phyloP scores from a whole-genome alignment of 768 basidiomycete species.

The Candolleomyces efflorescens region DNA sequence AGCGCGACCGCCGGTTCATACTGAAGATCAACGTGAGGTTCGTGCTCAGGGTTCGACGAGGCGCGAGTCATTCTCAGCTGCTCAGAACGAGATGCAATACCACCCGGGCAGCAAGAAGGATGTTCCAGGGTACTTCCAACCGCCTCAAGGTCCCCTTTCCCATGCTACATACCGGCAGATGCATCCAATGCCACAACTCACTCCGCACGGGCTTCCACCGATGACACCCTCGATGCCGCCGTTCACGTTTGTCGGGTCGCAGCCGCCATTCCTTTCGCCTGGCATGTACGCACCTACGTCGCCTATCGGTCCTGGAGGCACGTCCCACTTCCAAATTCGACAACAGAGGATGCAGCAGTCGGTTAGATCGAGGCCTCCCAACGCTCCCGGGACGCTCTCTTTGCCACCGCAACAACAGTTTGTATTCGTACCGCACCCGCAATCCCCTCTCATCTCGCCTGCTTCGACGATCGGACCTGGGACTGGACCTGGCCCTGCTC shows the following conservation, averaged over 20 bases:
- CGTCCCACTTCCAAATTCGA: not conserved
- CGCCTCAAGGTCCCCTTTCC: not conserved
- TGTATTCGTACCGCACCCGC: slow-evolving; percentile 12
- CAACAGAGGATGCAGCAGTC: not conserved
- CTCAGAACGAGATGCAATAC: not conserved
- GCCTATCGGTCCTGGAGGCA: not conserved
- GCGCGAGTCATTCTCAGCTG: not conserved
- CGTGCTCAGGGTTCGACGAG: not conserved
- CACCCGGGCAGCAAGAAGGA: not conserved
- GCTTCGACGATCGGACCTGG: slow-evolving; percentile 1
- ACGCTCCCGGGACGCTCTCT: slow-evolving; percentile 7
- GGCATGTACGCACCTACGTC: not conserved
- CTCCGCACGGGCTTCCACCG: slow-evolving; percentile 80
- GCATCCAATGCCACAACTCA: slow-evolving; percentile 33
- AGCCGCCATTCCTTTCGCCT: slow-evolving; percentile 15
- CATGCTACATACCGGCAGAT: slow-evolving; percentile 6
- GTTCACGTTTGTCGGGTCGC: slow-evolving; percentile 68
- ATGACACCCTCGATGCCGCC: slow-evolving; percentile 98
- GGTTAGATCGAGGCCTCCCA: not conserved
- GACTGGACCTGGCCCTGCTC: not conserved
- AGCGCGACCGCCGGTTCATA: not conserved
- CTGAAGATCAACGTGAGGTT: not conserved
- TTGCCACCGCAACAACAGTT: not conserved
- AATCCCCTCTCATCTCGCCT: slow-evolving; percentile 3
- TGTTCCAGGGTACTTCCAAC: slow-evolving; percentile 6